Evolutionary conservation across 805 yeast species (phyloP), one percentile per base, ranked within the genome.

Genomic region (Candida ascalaphidarum): DNA sequence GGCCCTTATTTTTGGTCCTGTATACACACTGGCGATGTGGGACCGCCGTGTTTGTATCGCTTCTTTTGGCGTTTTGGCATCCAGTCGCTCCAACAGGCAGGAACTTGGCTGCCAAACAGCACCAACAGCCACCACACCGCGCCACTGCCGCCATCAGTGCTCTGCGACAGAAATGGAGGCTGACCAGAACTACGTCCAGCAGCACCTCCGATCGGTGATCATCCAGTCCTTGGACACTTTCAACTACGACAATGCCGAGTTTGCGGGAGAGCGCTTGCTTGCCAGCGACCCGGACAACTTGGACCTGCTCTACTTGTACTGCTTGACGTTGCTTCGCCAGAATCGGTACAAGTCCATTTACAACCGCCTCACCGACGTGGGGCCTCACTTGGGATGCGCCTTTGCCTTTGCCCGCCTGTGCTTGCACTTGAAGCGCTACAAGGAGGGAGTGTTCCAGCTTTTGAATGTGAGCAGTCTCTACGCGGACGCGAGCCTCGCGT

Each of bases 191-290:
- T 42, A 44, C 31, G 40, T 47, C 9, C 49, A 46, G 27, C 68
- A 61, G 33, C 58, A 73, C 34, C 65, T 77, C 25, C 61, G 81
- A 31, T 67, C 79, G 8, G 55, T 69, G 2, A 65, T 81, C n/a
- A 58, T 82, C 49, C 81, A 83, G 43, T 70, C 80, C 9, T 52
- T 85, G 22, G 94, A 84, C 41, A 71, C 72, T 34, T 85, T 77
- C 45, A 66, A 81, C 35, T 57, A 71, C 25, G 56, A 63, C 10
- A 81, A 88, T 16, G 96, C 97, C 2, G 86, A 79, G 45, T 84
- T 92, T 55, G 77, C 89, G 4, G 74, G 86, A 11, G 97, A 92
- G 50, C 64, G 94, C 38, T 60, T 85, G 14, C 54, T 81, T 19
- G 84, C 95, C 2, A 69, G 73, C 28, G 66, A 66, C 26, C 61